Evolutionary conservation across 2,329 filamentous ascomycete genomes (phyloP).

Genomic region (Cordyceps militaris): DNA sequence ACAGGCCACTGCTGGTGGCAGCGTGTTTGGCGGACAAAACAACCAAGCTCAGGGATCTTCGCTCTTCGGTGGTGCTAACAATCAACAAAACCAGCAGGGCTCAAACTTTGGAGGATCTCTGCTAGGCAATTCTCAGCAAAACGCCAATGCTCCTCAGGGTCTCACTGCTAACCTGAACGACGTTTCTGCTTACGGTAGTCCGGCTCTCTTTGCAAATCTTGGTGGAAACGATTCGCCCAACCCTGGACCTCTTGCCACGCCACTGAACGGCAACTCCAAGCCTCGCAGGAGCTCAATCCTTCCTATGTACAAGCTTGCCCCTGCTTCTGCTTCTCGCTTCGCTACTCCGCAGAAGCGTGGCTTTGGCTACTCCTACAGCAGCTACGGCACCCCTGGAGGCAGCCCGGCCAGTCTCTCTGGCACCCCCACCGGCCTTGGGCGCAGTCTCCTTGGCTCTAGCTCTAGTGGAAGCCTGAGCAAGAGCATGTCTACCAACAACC

Average conservation of each 20-base stretch:
- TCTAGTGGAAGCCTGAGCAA: conserved; percentile 69
- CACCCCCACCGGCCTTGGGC: conserved; percentile 60
- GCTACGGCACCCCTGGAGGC: conserved; percentile 72
- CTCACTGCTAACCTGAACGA: conserved; percentile 76
- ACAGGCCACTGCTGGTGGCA: conserved; percentile 34
- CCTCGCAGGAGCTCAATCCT: conserved; percentile 72
- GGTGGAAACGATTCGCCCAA: conserved; percentile 56
- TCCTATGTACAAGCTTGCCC: conserved; percentile 82
- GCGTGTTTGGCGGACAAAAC: conserved; percentile 48
- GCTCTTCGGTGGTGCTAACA: conserved; percentile 40
- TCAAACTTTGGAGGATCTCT: conserved; percentile 45
- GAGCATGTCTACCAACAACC: conserved; percentile 80
- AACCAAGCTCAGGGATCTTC: conserved; percentile 37
- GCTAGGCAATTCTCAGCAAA: conserved; percentile 48
- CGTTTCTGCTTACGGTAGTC: conserved; percentile 82
- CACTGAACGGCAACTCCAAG: conserved; percentile 68
- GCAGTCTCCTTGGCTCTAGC: conserved; percentile 59
- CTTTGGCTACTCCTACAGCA: conserved; percentile 90
- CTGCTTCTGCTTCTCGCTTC: conserved; percentile 69
- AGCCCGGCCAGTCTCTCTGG: conserved; percentile 59
- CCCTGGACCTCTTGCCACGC: conserved; percentile 86
- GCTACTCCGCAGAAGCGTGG: conserved; percentile 79
- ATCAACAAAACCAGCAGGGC: conserved; percentile 43
- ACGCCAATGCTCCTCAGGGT: conserved; percentile 48
- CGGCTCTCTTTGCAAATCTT: conserved; percentile 75